phyloP scores from a whole-genome alignment of 2,329 filamentous ascomycete species.

The Trematosphaeria pertusa region DNA sequence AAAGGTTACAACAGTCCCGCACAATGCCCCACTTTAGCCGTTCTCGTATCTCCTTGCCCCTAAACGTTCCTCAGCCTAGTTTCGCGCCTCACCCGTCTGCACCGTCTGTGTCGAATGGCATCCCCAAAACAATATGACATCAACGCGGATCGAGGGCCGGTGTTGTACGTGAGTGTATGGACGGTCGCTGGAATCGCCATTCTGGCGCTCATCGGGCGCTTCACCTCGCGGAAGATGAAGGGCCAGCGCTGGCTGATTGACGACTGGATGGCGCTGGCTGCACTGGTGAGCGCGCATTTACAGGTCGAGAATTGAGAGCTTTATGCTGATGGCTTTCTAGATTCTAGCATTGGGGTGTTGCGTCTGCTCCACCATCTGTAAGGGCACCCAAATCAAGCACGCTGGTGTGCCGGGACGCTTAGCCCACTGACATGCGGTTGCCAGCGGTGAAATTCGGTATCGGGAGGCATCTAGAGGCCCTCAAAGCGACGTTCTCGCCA shows the following conservation, averaged over 20 bases:
- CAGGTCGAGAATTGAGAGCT: neutral
- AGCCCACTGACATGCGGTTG: neutral
- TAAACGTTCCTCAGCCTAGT: neutral
- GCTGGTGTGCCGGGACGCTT: too few relatives aligned
- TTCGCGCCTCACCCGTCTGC: neutral
- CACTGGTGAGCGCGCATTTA: neutral
- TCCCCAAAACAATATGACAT: conserved; percentile 3
- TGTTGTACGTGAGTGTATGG: conserved; percentile 4
- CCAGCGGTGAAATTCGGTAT: conserved; percentile 4
- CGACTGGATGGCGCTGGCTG: conserved; percentile 4
- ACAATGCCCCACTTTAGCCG: too few relatives aligned
- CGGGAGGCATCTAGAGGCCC: conserved; percentile 1
- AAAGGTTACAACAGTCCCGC: too few relatives aligned
- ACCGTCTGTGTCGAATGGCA: neutral
- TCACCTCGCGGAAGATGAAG: conserved; percentile 5
- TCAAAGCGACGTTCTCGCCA: conserved; percentile 2
- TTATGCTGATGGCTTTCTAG: neutral
- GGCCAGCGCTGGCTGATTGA: conserved; percentile 5
- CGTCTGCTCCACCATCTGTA: conserved; percentile 6
- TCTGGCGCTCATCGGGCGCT: conserved; percentile 1
- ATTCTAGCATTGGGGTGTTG: conserved; percentile 6
- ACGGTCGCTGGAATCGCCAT: conserved; percentile 2
- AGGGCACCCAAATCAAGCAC: neutral
- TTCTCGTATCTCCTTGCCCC: neutral
- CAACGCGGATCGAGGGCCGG: conserved; percentile 2